Base-by-base conservation (phyloP, 352 stramenopile species). In the Paralagenidium karlingii region DNA sequence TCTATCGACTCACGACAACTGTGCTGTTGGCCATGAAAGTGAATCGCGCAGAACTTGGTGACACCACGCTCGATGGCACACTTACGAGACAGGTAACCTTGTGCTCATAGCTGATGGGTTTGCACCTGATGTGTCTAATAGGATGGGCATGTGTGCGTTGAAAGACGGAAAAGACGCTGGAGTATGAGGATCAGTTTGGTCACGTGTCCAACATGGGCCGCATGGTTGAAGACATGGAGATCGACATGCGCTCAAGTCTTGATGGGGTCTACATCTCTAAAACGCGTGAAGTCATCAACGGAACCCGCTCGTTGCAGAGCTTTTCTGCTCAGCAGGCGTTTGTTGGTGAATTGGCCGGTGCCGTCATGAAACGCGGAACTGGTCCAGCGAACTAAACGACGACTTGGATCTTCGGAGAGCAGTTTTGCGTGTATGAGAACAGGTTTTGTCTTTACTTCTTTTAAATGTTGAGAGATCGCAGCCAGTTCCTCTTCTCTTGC, bases 171-270 rank as follows among this genome's bases (percentile, higher is more conserved):
- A 67, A 78, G 30, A 85, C 63, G 18, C 49, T 87, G 40, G 55
- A 67, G 38, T 89, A 85, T 53, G 55, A 82, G 24, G 67, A 76
- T 41, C 65, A 85, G 34, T 82, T 75, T 38, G 59, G 66, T 18
- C 92, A 98, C 54, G 71, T 97, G 47, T 70, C 67, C 44, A 98
- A 96, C 63, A 96, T 98, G 66, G 92, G 92, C 19, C 77, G 82
- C 40, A 88, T 97, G 69, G 90, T 98, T 40, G 92, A 98, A 55
- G 86, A 96, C 45, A 95, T 97, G 79, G 90, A 98, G 63, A 94
- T 85, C 47, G 86, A 96, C 26, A 94, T 97, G 67, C 79, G 87
- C 33, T 81, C 74, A 8, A 90, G 84, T 48, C 74, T 97, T 19
- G 86, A 97, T 50, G 68, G 63, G 13, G 48, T 98, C 11, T 97